Conservation (phyloP, 805 yeast species). For the Zygosaccharomyces pseudorouxii region DNA sequence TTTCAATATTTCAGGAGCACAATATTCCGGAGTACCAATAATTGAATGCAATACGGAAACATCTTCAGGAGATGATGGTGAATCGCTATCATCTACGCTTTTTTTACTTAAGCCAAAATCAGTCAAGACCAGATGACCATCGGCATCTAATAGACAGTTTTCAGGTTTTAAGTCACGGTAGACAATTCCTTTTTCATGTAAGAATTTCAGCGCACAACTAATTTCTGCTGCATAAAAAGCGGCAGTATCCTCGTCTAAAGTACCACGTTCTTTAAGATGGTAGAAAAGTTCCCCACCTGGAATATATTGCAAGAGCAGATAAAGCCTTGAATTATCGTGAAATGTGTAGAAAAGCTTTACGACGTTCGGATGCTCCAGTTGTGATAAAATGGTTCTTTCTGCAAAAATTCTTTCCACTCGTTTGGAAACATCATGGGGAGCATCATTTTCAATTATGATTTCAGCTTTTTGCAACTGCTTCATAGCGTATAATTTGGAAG, state of each 20-base stretch:
- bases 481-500: slow-evolving; percentile 74
- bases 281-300: slow-evolving; percentile 81
- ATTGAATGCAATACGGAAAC: slow-evolving; percentile 37
- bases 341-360: slow-evolving; percentile 78
- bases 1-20: slow-evolving; percentile 84
- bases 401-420: slow-evolving; percentile 74
- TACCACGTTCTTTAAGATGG: slow-evolving; percentile 39
- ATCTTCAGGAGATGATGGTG: slow-evolving; percentile 17
- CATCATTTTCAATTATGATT: slow-evolving; percentile 48
- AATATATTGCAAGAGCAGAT: slow-evolving; percentile 70
- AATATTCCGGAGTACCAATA: slow-evolving; percentile 43
- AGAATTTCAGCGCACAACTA: slow-evolving; percentile 68
- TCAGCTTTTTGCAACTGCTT: slow-evolving; percentile 81
- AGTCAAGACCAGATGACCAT: slow-evolving; percentile 74
- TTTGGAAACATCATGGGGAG: slow-evolving; percentile 34
- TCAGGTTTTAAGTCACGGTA: slow-evolving; percentile 89
- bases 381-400: slow-evolving; percentile 68
- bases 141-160: slow-evolving; percentile 69
- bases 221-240: slow-evolving; percentile 79
- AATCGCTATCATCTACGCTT: slow-evolving; percentile 15
- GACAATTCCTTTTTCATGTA: slow-evolving; percentile 76
- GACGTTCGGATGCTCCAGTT: slow-evolving; percentile 72
- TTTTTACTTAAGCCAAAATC: slow-evolving; percentile 75
- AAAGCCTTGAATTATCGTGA: slow-evolving; percentile 74
- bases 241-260: slow-evolving; percentile 58